Conservation (phyloP, 2,329 filamentous ascomycete species). For the Diaporthe vaccinii region DNA sequence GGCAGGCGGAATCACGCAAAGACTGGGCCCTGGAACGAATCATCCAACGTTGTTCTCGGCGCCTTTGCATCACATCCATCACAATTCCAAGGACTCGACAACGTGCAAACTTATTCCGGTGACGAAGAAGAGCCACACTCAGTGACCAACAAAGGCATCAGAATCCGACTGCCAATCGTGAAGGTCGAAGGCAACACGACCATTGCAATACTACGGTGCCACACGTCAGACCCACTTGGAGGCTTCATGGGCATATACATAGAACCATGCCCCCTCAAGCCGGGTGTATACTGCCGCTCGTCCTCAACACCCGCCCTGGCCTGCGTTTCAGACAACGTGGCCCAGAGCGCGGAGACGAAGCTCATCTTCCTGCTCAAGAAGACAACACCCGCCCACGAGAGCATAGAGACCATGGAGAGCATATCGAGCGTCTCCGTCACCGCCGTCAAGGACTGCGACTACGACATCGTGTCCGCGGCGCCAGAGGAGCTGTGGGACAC, state of each 20-base stretch:
- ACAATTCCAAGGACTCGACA: conserved; percentile 26
- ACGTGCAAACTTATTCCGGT: conserved; percentile 15
- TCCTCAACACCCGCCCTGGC: conserved; percentile 14
- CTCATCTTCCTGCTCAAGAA: conserved; percentile 30
- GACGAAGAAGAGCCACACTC: conserved; percentile 27
- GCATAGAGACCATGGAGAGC: conserved; percentile 26
- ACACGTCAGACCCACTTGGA: neutral
- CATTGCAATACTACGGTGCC: conserved; percentile 20
- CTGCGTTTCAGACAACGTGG: conserved; percentile 21
- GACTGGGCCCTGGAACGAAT: conserved; percentile 21
- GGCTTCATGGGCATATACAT: conserved; percentile 34
- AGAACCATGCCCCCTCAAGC: conserved; percentile 7
- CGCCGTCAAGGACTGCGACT: neutral
- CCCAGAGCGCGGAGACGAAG: conserved; percentile 24
- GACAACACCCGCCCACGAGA: conserved; percentile 4
- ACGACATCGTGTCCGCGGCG: conserved; percentile 18
- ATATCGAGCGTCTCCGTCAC: conserved; percentile 10
- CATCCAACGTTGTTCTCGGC: conserved; percentile 4
- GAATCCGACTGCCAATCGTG: conserved; percentile 16
- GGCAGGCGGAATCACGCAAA: conserved; percentile 25
- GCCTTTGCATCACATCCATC: conserved; percentile 29
- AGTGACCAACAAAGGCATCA: conserved; percentile 27
- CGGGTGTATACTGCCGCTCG: conserved; percentile 14
- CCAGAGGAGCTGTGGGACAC: conserved; percentile 27
- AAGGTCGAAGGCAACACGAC: conserved; percentile 8